These are phyloP conservation scores for Westerdykella ornata DNA, from an alignment of 2,329 filamentous ascomycete species.

Conservation along the genomic window DNA sequence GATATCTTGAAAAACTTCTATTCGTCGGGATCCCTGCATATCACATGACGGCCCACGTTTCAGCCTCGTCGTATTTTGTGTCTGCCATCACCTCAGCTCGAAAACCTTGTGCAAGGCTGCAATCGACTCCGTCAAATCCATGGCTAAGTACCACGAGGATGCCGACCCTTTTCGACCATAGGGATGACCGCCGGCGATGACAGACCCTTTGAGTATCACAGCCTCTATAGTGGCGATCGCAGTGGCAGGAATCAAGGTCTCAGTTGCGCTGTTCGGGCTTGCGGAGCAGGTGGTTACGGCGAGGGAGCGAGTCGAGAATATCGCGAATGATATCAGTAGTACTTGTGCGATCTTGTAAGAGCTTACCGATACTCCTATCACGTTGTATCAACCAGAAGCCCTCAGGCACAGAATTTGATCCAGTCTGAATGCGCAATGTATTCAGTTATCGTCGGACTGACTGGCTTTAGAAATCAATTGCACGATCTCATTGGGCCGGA, in stretches of 20 bases:
- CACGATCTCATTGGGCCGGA: slow-evolving; percentile 5
- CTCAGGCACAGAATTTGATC: not conserved
- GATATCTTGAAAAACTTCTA: no score
- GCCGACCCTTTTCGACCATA: not conserved
- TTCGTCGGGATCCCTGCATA: no score
- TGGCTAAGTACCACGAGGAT: no score
- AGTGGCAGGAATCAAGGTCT: slow-evolving; percentile 4
- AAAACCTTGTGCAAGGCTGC: no score
- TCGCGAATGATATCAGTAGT: slow-evolving; percentile 9
- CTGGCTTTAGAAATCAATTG: slow-evolving; percentile 3
- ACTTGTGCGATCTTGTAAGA: slow-evolving; percentile 7
- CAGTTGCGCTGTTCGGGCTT: slow-evolving; percentile 5
- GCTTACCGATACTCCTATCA: no score
- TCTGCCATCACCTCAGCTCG: no score
- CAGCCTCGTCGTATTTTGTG: no score
- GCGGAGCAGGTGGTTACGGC: slow-evolving; percentile 6
- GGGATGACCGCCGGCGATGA: slow-evolving; percentile 1
- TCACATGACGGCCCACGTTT: no score
- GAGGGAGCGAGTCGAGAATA: slow-evolving; percentile 1
- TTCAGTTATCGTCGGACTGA: not conserved
- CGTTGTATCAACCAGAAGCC: no score
- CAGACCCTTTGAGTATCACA: slow-evolving; percentile 9
- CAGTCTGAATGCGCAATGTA: not conserved
- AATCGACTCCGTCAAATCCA: no score
- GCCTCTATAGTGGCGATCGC: slow-evolving; percentile 7